Base-by-base conservation (phyloP, 208 protist species). In the Crithidia acanthocephali region DNA sequence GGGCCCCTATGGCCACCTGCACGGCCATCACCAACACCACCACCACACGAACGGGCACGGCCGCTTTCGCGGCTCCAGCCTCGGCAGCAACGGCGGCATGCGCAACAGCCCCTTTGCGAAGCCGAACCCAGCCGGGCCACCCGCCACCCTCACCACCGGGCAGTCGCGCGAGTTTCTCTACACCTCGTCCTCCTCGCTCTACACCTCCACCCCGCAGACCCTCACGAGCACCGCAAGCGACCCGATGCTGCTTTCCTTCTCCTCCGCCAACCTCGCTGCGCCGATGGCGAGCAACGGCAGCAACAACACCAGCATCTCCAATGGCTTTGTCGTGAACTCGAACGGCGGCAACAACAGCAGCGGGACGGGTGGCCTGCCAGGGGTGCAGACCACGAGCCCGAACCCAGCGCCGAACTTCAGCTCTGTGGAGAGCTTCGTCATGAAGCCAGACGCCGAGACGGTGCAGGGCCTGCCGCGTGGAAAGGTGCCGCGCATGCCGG, bases 401-500 rank as follows among this genome's bases (percentile, higher is more conserved):
- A 28, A 2, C 48, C 48, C 48, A 6, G 48, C 48, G 22, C 22
- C 48, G 15, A 53, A 23, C 7, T 6, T 37, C 2, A 13, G 18
- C 28, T 0, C 44, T 4, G 7, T 30, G 27, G 72, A 71, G 25
- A 22, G 27, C 48, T 77, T 77, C 32, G 58, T 72, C 15, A 77
- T 77, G 65, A 47, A 33, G 27, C 37, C 72, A 0, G 72, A 77
- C 42, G 72, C 58, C 37, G 72, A 77, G 64, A 68, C 50, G 16
- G 28, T 77, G 35, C 72, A 72, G 64, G 1, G 50, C 25, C 42
- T 71, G 33, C 57, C 64, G 9, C 72, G 64, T 11, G 64, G 72
- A 3, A 77, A 77, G 45, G 56, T 67, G 0, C 72, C 72, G 0
- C 72, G 72, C 51, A 67, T 77, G 72, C 72, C 72, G 1, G 72